These are phyloP conservation scores for Lyophyllum shimeji DNA, from an alignment of 768 basidiomycete genomes.

Conservation along the genomic window DNA sequence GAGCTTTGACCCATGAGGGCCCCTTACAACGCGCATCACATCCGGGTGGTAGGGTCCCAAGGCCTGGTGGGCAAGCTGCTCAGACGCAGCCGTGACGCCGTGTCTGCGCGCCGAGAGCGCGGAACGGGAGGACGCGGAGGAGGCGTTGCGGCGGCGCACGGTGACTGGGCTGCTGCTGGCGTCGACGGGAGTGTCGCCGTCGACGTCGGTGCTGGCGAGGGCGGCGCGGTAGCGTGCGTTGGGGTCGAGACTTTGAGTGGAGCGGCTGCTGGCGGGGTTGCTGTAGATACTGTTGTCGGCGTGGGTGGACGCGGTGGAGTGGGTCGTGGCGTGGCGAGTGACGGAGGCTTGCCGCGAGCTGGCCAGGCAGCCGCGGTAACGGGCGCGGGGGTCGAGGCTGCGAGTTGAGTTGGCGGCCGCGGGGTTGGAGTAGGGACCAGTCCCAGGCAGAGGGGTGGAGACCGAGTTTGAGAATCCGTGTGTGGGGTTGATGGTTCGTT, in stretches of 20 bases:
- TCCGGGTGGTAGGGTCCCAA: not conserved
- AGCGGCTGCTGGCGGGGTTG: slow-evolving; percentile 10
- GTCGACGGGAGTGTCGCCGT: not conserved
- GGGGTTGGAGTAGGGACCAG: not conserved
- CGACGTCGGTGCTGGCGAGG: not conserved
- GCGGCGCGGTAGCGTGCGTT: slow-evolving; percentile 8
- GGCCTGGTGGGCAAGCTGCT: not conserved
- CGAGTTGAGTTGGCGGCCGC: not conserved
- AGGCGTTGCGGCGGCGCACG: slow-evolving; percentile 13
- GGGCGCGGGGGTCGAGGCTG: slow-evolving; percentile 1
- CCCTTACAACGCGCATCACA: slow-evolving; percentile 11
- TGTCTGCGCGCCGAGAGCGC: slow-evolving; percentile 5
- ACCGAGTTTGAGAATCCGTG: not conserved
- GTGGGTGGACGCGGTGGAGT: not conserved
- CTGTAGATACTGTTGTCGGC: not conserved
- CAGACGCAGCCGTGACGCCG: not conserved
- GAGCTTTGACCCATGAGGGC: slow-evolving; percentile 12
- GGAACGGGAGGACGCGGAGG: slow-evolving; percentile 15
- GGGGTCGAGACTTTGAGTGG: slow-evolving; percentile 10
- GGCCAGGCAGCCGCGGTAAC: not conserved
- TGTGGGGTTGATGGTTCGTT: not conserved
- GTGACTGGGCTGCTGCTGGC: slow-evolving; percentile 2
- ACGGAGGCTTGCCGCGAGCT: not conserved
- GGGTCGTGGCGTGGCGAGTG: not conserved
- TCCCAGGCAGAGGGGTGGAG: not conserved